Evolutionary conservation across 257 asterid species (phyloP).

Genomic region (Phtheirospermum japonicum): DNA sequence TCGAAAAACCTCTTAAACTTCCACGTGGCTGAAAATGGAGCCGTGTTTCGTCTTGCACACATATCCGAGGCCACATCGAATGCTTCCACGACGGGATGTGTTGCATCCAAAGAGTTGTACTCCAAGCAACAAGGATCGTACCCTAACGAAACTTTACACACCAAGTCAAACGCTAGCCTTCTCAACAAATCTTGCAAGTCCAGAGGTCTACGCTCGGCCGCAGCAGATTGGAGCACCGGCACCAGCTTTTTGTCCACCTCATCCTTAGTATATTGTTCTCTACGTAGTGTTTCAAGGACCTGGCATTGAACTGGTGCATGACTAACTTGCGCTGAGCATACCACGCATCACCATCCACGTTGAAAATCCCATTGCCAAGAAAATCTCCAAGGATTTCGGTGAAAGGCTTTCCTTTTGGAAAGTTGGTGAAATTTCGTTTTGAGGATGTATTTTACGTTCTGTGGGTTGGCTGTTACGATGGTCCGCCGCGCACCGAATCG

Average conservation of each 20-base stretch:
- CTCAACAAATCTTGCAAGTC: slow-evolving; percentile 67
- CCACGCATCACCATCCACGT: slow-evolving; percentile 62
- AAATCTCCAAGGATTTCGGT: slow-evolving; percentile 53
- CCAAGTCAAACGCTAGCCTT: slow-evolving; percentile 53
- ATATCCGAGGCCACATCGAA: slow-evolving; percentile 60
- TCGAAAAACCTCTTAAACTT: slow-evolving; percentile 42
- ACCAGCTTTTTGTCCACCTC: slow-evolving; percentile 47
- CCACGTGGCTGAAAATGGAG: slow-evolving; percentile 48
- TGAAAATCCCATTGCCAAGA: slow-evolving; percentile 58
- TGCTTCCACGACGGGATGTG: slow-evolving; percentile 43
- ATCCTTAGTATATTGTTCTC: slow-evolving; percentile 28
- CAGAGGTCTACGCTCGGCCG: slow-evolving; percentile 26
- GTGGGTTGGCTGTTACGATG: slow-evolving; percentile 59
- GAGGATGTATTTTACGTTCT: slow-evolving; percentile 51
- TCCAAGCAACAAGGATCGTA: slow-evolving; percentile 53
- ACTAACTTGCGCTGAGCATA: slow-evolving; percentile 47
- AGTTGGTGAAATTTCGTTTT: slow-evolving; percentile 50
- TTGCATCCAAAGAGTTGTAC: slow-evolving; percentile 22
- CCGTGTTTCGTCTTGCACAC: slow-evolving; percentile 56
- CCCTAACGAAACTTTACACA: slow-evolving; percentile 53
- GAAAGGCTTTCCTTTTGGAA: slow-evolving; percentile 57
- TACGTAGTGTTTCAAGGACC: slow-evolving; percentile 32
- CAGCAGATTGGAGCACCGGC: slow-evolving; percentile 43
- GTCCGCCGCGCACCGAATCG: slow-evolving; percentile 54
- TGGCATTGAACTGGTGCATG: slow-evolving; percentile 39